Percentiles rank a stretch among this genome's conserved stretches.
Evolutionary conservation across 805 yeast species (phyloP).

Genomic region (Kazachstania psychrophila): DNA sequence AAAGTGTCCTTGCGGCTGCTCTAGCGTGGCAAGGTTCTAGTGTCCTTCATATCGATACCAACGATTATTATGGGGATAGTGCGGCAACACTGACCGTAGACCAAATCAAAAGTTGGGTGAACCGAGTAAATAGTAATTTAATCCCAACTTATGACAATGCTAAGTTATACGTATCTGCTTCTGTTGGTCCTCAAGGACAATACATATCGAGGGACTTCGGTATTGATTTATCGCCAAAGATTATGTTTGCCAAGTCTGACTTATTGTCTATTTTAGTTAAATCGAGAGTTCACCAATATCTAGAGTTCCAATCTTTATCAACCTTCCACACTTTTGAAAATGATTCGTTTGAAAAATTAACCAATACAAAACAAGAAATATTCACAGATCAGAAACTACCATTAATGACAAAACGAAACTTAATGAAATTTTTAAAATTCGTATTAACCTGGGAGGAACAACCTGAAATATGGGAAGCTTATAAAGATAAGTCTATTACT

Average conservation of each 20-base stretch:
- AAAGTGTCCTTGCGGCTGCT: conserved; percentile 85
- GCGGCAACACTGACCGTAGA: conserved; percentile 80
- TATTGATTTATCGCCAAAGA: conserved; percentile 77
- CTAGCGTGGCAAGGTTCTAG: conserved; percentile 97
- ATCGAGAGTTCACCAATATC: conserved; percentile 79
- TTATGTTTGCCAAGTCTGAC: conserved; percentile 87
- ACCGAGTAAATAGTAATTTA: conserved; percentile 45
- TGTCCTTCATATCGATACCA: conserved; percentile 81
- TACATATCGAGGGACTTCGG: conserved; percentile 69
- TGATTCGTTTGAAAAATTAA: conserved; percentile 78
- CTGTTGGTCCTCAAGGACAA: conserved; percentile 29
- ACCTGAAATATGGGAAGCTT: conserved; percentile 47
- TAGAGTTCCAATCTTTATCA: conserved; percentile 83
- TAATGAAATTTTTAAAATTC: conserved; percentile 86
- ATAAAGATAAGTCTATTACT: conserved; percentile 46
- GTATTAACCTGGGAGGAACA: conserved; percentile 61
- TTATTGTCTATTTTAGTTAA: conserved; percentile 67
- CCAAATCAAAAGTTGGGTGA: conserved; percentile 77
- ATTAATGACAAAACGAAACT: conserved; percentile 62
- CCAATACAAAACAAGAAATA: conserved; percentile 84
- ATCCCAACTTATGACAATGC: conserved; percentile 52
- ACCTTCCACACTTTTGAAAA: conserved; percentile 91
- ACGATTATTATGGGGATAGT: conserved; percentile 81
- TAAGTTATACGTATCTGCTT: conserved; percentile 65
- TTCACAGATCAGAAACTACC: conserved; percentile 79